Evolutionary conservation across 345 rosid genomes (phyloP).

Genomic region (Mangifera indica): DNA sequence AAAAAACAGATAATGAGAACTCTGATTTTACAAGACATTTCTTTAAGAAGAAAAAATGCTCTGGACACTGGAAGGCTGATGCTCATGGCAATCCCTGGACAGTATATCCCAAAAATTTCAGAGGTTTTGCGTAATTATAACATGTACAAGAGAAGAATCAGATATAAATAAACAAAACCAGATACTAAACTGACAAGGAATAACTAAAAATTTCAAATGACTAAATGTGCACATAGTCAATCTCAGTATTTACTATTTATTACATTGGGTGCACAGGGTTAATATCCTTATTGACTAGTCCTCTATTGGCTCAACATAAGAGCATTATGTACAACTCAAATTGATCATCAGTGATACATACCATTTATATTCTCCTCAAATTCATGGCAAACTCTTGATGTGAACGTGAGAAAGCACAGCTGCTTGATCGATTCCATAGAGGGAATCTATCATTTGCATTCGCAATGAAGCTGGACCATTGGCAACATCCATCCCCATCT

Average conservation of each 20-base stretch:
- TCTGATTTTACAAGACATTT: too few relatives aligned
- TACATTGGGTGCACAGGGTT: background rate
- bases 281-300: background rate
- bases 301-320: background rate
- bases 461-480: slow-evolving; percentile 88
- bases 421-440: slow-evolving; percentile 59
- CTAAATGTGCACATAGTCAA: background rate
- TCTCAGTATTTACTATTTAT: background rate
- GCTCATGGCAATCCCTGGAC: background rate
- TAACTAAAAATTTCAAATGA: background rate
- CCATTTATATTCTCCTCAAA: slow-evolving; percentile 11
- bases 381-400: slow-evolving; percentile 33
- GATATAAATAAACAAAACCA: background rate
- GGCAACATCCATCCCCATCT: slow-evolving; percentile 67
- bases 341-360: background rate
- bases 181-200: background rate
- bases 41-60: background rate
- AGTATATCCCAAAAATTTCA: background rate
- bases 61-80: background rate
- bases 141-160: background rate
- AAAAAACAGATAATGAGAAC: too few relatives aligned
- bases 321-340: slow-evolving; percentile 2
- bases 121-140: background rate
- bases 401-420: slow-evolving; percentile 41
- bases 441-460: slow-evolving; percentile 75